Evolutionary conservation across 2,329 filamentous ascomycete species (phyloP).

Genomic region (Scortechinia acanthostroma): DNA sequence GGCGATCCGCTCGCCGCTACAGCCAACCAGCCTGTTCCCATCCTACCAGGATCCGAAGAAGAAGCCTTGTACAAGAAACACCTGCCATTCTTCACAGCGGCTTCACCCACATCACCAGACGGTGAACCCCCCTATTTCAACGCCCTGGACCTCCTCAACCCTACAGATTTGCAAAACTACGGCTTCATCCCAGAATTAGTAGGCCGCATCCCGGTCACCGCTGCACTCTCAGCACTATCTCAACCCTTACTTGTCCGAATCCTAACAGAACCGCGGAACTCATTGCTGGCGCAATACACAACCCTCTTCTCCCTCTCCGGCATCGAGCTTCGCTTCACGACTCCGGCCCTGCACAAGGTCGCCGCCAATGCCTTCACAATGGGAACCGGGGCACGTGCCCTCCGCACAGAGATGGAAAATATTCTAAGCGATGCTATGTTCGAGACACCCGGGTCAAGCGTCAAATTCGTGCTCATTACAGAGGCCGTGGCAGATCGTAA

Average conservation of each 20-base stretch:
- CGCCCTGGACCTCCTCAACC: not conserved
- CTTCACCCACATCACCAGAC: not conserved
- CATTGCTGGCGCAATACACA: conserved; percentile 54
- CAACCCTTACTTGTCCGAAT: conserved; percentile 42
- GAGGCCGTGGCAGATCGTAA: conserved; percentile 36
- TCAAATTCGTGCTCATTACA: conserved; percentile 42
- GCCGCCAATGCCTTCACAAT: conserved; percentile 51
- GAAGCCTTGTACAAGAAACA: conserved; percentile 1
- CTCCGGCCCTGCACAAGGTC: conserved; percentile 47
- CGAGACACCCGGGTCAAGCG: conserved; percentile 38
- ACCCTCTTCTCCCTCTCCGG: conserved; percentile 55
- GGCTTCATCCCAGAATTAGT: conserved; percentile 1
- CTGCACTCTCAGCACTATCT: not conserved
- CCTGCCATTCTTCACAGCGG: not conserved
- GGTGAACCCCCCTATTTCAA: not conserved
- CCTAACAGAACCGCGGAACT: conserved; percentile 61
- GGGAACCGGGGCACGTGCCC: conserved; percentile 49
- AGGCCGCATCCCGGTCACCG: not conserved
- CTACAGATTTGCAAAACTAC: not conserved
- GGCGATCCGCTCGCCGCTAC: not conserved
- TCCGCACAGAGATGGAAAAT: conserved; percentile 38
- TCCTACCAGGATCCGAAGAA: conserved; percentile 1
- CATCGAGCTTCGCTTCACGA: conserved; percentile 59
- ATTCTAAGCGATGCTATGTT: conserved; percentile 41
- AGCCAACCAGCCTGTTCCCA: not conserved